Evolutionary conservation across 495 filamentous ascomycete species (phyloP).

Genomic region (Elaphomyces granulatus): DNA sequence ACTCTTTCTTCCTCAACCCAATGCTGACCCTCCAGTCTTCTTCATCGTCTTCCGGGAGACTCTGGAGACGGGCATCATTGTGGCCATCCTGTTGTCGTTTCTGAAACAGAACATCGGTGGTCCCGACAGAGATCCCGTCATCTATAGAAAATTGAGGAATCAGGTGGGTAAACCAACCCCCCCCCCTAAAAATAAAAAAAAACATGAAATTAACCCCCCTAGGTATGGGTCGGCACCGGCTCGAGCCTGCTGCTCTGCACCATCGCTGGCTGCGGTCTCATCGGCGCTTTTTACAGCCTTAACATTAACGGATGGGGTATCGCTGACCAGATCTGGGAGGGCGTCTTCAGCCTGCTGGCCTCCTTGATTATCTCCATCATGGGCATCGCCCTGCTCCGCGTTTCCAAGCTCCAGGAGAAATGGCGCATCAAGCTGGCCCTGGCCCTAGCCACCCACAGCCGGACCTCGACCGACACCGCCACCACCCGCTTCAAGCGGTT

Average conservation of each 20-base stretch:
- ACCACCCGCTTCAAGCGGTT: slow-evolving; percentile 5
- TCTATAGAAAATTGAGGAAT: slow-evolving; percentile 53
- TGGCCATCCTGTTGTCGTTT: slow-evolving; percentile 70
- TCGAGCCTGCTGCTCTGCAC: slow-evolving; percentile 53
- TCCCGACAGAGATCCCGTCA: slow-evolving; percentile 31
- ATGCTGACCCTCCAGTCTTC: slow-evolving; percentile 37
- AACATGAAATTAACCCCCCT: neutral
- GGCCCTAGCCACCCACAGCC: slow-evolving; percentile 41
- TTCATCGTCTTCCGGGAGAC: slow-evolving; percentile 80
- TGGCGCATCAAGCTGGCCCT: slow-evolving; percentile 68
- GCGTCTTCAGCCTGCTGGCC: slow-evolving; percentile 54
- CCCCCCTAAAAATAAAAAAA: neutral
- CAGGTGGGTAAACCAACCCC: slow-evolving; percentile 49
- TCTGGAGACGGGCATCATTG: slow-evolving; percentile 65
- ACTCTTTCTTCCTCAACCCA: neutral
- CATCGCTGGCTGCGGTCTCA: slow-evolving; percentile 54
- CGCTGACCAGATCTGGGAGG: slow-evolving; percentile 68
- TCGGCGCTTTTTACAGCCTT: slow-evolving; percentile 64
- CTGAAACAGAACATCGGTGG: slow-evolving; percentile 62
- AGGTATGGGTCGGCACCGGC: slow-evolving; percentile 60
- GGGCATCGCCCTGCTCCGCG: slow-evolving; percentile 63
- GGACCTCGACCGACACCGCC: slow-evolving; percentile 7
- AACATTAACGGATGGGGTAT: slow-evolving; percentile 48
- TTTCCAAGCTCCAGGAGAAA: slow-evolving; percentile 73
- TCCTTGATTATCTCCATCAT: slow-evolving; percentile 65